Evolutionary conservation across 148 eudicot species (phyloP).

Genomic region (Cornus kousa): DNA sequence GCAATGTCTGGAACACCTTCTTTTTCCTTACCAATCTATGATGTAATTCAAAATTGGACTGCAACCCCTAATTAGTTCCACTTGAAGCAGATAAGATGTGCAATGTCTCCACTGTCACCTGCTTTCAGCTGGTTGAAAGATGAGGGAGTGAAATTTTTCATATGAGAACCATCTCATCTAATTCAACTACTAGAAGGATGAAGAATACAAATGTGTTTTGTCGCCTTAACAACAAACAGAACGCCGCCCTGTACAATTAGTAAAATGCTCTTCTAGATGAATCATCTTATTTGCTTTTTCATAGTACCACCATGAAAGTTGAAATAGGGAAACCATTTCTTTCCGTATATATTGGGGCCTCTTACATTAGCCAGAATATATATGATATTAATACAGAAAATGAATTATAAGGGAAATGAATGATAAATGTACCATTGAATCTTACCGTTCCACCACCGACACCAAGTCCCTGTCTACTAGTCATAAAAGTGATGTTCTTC

Average conservation of each 20-base stretch:
- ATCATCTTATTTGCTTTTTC: not conserved
- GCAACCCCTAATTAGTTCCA: not conserved
- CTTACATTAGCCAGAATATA: not conserved
- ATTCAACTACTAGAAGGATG: not conserved
- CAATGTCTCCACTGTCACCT: not conserved
- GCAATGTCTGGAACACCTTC: too few relatives aligned
- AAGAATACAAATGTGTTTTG: not conserved
- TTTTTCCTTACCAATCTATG: not conserved
- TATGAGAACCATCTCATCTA: not conserved
- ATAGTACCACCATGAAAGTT: not conserved
- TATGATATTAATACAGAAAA: not conserved
- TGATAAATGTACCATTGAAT: not conserved
- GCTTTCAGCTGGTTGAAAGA: not conserved
- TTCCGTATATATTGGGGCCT: not conserved
- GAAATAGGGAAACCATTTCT: not conserved
- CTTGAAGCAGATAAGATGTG: not conserved
- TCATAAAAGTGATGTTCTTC: conserved; percentile 90
- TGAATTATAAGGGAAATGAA: not conserved
- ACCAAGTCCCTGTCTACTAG: conserved; percentile 95
- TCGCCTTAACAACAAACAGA: not conserved
- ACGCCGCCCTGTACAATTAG: too few relatives aligned
- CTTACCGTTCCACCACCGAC: conserved; percentile 97
- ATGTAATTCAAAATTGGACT: not conserved
- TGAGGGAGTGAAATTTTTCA: not conserved
- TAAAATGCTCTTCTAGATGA: not conserved